A percentile compares a stretch with the other conserved stretches of the same genome.
phyloP scores from a whole-genome alignment of 73 alveolate species.

The Paramecium pentaurelia region DNA sequence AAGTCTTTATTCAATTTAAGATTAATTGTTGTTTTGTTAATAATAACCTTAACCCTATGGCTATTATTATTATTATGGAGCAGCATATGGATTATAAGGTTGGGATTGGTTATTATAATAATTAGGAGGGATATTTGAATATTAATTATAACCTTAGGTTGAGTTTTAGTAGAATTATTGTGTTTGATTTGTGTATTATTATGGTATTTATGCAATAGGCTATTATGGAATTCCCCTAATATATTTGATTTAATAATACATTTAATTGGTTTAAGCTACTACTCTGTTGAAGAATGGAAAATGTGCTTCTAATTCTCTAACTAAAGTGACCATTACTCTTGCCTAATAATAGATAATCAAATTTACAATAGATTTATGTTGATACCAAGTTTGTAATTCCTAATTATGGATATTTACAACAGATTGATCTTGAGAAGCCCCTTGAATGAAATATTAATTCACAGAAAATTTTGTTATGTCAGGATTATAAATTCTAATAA shows the following conservation, averaged over 20 bases:
- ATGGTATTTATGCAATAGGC: not conserved
- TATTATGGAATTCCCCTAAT: not conserved
- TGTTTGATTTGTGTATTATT: not conserved
- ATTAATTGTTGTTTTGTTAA: not conserved
- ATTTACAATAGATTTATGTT: not conserved
- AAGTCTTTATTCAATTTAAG: not conserved
- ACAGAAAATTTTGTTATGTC: not conserved
- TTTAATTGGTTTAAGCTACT: not conserved
- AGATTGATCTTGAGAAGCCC: constrained; percentile 12
- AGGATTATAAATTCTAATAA: not conserved
- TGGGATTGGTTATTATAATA: not conserved
- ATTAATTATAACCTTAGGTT: not conserved
- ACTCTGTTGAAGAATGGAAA: not conserved
- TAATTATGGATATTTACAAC: not conserved
- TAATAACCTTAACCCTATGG: not conserved
- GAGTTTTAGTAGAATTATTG: not conserved
- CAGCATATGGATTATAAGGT: not conserved
- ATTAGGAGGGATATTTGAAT: not conserved
- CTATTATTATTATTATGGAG: not conserved
- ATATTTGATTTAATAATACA: not conserved
- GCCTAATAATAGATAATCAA: not conserved
- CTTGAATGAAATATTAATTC: not conserved
- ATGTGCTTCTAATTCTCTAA: not conserved
- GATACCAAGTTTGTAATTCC: not conserved
- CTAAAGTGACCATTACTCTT: constrained; percentile 16